phyloP scores from a whole-genome alignment of 2,329 filamentous ascomycete genomes.

The Elsinoe necatrix region DNA sequence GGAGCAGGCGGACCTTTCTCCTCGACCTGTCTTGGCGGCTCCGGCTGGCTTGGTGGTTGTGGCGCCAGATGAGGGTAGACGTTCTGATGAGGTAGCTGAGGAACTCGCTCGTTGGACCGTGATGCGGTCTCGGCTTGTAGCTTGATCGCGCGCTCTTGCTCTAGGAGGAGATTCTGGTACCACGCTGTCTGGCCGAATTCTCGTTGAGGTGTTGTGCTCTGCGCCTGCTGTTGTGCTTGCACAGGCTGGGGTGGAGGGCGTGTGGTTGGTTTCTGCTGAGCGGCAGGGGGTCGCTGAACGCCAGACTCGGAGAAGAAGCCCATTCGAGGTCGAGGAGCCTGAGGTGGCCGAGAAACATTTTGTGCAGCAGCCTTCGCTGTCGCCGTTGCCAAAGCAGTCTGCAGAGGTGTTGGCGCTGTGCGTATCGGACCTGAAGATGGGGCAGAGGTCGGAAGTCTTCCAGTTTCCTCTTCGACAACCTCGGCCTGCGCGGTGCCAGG shows the following conservation, averaged over 20 bases:
- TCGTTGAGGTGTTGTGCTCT: conserved; percentile 14
- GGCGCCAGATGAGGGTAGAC: conserved; percentile 1
- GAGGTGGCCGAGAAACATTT: conserved; percentile 22
- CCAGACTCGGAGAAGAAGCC: conserved; percentile 27
- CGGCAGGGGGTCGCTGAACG: conserved; percentile 24
- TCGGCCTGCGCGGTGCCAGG: conserved; percentile 38
- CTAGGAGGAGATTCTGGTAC: conserved; percentile 23
- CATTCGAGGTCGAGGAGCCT: conserved; percentile 26
- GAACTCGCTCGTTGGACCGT: conserved; percentile 17
- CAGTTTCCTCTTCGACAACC: conserved; percentile 30
- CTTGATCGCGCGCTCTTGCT: conserved; percentile 29
- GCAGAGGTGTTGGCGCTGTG: conserved; percentile 26
- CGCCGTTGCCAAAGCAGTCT: conserved; percentile 27
- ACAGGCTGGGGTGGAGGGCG: conserved; percentile 21
- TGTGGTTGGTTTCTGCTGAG: conserved; percentile 18
- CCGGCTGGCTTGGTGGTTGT: conserved; percentile 17
- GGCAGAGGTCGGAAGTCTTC: conserved; percentile 4
- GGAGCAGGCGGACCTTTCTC: conserved; percentile 26
- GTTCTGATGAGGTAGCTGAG: conserved; percentile 15
- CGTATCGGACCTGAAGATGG: conserved; percentile 17
- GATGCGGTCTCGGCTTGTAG: conserved; percentile 23
- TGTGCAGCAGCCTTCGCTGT: conserved; percentile 24
- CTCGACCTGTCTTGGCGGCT: conserved; percentile 25
- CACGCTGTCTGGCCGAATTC: conserved; percentile 17
- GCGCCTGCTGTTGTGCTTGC: conserved; percentile 18